These are phyloP conservation scores for Actinomortierella ambigua DNA, from an alignment of 371 early-diverging fungal species.

Conservation along the genomic window DNA sequence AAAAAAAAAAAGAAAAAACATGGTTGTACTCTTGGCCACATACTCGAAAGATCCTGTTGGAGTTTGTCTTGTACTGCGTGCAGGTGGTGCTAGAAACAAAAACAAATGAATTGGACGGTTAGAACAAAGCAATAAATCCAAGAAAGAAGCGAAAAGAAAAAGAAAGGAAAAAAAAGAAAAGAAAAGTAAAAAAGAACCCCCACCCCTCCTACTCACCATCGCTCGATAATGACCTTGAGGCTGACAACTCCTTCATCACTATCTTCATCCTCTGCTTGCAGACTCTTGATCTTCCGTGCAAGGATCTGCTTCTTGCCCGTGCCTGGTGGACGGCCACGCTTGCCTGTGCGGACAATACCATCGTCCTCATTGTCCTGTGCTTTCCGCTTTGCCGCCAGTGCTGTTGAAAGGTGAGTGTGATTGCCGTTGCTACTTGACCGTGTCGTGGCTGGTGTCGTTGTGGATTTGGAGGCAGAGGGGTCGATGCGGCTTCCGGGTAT, in stretches of 20 bases:
- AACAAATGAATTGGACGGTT: neutral
- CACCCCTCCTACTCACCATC: slow-evolving; percentile 20
- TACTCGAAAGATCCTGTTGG: slow-evolving; percentile 26
- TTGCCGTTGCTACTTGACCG: no score
- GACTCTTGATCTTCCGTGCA: slow-evolving; percentile 1
- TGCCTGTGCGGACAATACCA: slow-evolving; percentile 2
- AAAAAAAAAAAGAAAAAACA: no score
- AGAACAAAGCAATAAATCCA: neutral
- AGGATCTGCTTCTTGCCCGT: slow-evolving; percentile 19
- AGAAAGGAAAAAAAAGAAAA: neutral
- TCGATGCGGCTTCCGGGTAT: neutral
- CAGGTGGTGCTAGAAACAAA: slow-evolving; percentile 21
- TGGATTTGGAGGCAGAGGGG: neutral
- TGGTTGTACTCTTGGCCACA: no score
- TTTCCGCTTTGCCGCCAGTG: no score
- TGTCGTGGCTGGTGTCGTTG: no score
- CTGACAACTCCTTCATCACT: neutral
- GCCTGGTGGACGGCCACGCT: slow-evolving; percentile 29
- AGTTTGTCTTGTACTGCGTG: slow-evolving; percentile 32
- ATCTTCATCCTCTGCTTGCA: neutral
- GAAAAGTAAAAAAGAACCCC: neutral
- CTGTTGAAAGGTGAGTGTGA: no score
- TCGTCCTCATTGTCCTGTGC: no score
- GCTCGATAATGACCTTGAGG: slow-evolving; percentile 32
- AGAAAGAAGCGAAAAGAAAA: neutral